Base-by-base conservation (phyloP, 176 grass and related monocot genomes). In the Thalia dealbata region DNA sequence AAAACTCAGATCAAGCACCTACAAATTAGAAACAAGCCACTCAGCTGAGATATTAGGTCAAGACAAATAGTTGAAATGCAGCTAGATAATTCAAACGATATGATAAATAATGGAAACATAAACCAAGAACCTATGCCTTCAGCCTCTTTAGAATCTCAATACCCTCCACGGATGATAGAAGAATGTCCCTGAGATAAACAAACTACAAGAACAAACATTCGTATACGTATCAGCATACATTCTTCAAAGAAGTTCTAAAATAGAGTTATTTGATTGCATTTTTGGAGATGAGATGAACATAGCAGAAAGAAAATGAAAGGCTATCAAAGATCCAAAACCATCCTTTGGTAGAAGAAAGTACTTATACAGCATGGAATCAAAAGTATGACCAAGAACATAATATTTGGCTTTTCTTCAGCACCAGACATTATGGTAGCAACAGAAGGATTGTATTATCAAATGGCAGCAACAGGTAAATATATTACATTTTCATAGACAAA, bases 1-100 rank as follows among this genome's bases (percentile, higher is more conserved):
- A 81, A 97, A 97, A 79, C 93, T 97, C 82, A 97, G 78, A 85
- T 97, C 93, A 85, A 97, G 89, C 84, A 97, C 93, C 93, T 97
- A 80, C 24, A 78, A 71, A 64, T 30, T 50, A 64, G 61, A 77
- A 6, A 12, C 15, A 29, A 75, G 23, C 69, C 21, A 78, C 27
- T 79, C 68, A 50, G 3, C 21, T 45, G 42, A 19, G 48, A 29
- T 29, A 13, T 71, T 7, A 28, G 45, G 25, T 50, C 67, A 70
- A 46, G 30, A 11, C 25, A 32, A 18, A 64, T 64, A 64, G 26
- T 64, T 64, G 28, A 64, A 58, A n/a, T 19, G 16, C 4, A 58
- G 11, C 28, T 12, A 25, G 14, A 26, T 64, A 32, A 16, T 18
- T 32, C 14, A 64, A 64, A 35, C 16, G 28, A 30, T 7, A 43